Conservation (phyloP, 768 basidiomycete species). For the Lactarius hengduanensis region DNA sequence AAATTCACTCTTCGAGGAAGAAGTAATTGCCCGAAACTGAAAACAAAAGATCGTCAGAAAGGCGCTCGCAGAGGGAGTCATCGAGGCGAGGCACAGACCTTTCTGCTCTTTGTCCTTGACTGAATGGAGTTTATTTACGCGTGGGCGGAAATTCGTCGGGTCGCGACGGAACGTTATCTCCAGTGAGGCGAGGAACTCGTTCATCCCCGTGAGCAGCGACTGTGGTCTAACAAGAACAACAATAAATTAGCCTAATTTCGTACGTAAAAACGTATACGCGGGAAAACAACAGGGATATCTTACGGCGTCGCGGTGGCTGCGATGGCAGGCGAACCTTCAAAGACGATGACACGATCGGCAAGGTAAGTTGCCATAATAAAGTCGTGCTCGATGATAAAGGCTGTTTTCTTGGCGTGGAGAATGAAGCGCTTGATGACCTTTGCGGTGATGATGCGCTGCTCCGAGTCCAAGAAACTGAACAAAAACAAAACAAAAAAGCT, state of each 20-base stretch:
- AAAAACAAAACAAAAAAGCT: not conserved
- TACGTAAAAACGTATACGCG: not conserved
- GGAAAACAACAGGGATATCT: slow-evolving; percentile 35
- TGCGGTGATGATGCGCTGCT: slow-evolving; percentile 97
- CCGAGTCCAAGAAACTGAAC: slow-evolving; percentile 89
- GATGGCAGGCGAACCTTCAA: slow-evolving; percentile 83
- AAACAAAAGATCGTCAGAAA: slow-evolving; percentile 15
- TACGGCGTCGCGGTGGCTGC: slow-evolving; percentile 89
- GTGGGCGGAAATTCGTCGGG: slow-evolving; percentile 89
- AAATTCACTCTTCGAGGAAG: slow-evolving; percentile 78
- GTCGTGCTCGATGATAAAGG: slow-evolving; percentile 99
- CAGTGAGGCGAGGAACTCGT: slow-evolving; percentile 91
- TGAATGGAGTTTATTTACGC: slow-evolving; percentile 82
- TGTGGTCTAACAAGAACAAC: slow-evolving; percentile 63
- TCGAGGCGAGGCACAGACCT: slow-evolving; percentile 42
- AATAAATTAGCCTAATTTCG: not conserved
- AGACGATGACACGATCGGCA: slow-evolving; percentile 95
- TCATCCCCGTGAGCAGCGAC: slow-evolving; percentile 94
- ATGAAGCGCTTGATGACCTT: slow-evolving; percentile 99
- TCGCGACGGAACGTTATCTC: slow-evolving; percentile 99
- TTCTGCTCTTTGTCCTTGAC: slow-evolving; percentile 91
- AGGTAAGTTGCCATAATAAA: slow-evolving; percentile 99
- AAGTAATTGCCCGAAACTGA: slow-evolving; percentile 83
- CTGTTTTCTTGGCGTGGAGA: slow-evolving; percentile 94
- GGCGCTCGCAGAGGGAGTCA: slow-evolving; percentile 11